Conservation (phyloP, 306 rosid species). For the Vicia villosa region DNA sequence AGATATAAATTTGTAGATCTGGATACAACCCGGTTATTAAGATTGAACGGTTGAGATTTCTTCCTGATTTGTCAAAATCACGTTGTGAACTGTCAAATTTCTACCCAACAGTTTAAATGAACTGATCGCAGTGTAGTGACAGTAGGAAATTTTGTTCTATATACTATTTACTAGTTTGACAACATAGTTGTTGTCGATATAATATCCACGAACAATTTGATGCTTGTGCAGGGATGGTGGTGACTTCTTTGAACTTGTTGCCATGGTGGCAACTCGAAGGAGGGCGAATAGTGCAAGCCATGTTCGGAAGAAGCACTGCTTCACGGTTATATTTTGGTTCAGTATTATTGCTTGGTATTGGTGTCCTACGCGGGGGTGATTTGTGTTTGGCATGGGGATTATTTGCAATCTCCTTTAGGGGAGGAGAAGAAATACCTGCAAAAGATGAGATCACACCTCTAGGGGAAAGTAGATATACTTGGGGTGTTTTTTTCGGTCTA, state of each 20-base stretch:
- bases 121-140: too few species aligned
- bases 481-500: constrained; percentile 82
- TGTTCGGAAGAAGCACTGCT: constrained; percentile 81
- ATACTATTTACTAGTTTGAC: too few species aligned
- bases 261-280: constrained; percentile 93
- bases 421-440: constrained; percentile 88
- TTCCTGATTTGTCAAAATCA: too few species aligned
- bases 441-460: constrained; percentile 80
- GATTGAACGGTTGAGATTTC: too few species aligned
- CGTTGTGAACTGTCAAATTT: too few species aligned
- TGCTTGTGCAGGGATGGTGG: constrained; percentile 94
- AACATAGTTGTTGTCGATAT: neutral
- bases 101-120: too few species aligned
- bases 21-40: too few species aligned
- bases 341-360: constrained; percentile 75
- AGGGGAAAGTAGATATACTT: constrained; percentile 74
- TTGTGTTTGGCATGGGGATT: constrained; percentile 95
- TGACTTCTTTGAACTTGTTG: constrained; percentile 84
- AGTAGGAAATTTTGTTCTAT: too few species aligned
- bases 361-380: constrained; percentile 89
- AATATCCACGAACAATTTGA: neutral
- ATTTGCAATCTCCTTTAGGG: constrained; percentile 87
- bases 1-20: too few species aligned
- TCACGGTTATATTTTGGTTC: constrained; percentile 69
- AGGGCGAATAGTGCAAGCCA: constrained; percentile 92